phyloP scores from a whole-genome alignment of 768 basidiomycete genomes.

The Rickenella mellea region DNA sequence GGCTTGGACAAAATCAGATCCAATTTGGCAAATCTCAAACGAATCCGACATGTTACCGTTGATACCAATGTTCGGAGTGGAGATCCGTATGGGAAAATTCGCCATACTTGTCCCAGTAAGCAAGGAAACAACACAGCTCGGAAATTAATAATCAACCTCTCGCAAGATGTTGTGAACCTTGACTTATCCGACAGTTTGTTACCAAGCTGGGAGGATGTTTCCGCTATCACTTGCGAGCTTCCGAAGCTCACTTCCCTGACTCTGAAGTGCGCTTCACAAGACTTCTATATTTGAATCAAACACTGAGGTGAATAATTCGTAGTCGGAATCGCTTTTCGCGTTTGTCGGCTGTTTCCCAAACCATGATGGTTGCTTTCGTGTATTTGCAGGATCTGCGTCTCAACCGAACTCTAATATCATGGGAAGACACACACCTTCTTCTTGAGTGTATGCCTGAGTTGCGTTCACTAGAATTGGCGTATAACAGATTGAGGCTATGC shows the following conservation, averaged over 20 bases:
- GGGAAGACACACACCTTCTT: slow-evolving; percentile 53
- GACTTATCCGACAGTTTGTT: slow-evolving; percentile 76
- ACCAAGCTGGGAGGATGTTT: slow-evolving; percentile 59
- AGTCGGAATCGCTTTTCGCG: slow-evolving; percentile 63
- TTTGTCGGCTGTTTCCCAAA: slow-evolving; percentile 22
- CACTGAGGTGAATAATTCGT: slow-evolving; percentile 6
- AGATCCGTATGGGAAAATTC: slow-evolving; percentile 39
- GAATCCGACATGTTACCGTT: slow-evolving; percentile 71
- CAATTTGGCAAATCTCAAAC: slow-evolving; percentile 56
- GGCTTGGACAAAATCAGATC: slow-evolving; percentile 68
- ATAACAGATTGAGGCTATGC: slow-evolving; percentile 45
- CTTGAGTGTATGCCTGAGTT: slow-evolving; percentile 45
- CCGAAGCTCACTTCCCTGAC: slow-evolving; percentile 53
- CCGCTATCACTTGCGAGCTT: slow-evolving; percentile 52
- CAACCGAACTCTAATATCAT: slow-evolving; percentile 62
- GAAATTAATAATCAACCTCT: neutral
- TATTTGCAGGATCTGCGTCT: slow-evolving; percentile 59
- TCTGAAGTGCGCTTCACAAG: slow-evolving; percentile 57
- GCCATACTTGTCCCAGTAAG: slow-evolving; percentile 61
- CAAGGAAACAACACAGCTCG: slow-evolving; percentile 8
- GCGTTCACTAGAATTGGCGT: slow-evolving; percentile 55
- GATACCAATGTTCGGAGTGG: slow-evolving; percentile 51
- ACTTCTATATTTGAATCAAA: slow-evolving; percentile 6
- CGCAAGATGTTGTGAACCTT: slow-evolving; percentile 62
- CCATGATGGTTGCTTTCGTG: slow-evolving; percentile 29